Conservation (phyloP, 2,329 filamentous ascomycete species). For the Berkeleyomyces basicola region DNA sequence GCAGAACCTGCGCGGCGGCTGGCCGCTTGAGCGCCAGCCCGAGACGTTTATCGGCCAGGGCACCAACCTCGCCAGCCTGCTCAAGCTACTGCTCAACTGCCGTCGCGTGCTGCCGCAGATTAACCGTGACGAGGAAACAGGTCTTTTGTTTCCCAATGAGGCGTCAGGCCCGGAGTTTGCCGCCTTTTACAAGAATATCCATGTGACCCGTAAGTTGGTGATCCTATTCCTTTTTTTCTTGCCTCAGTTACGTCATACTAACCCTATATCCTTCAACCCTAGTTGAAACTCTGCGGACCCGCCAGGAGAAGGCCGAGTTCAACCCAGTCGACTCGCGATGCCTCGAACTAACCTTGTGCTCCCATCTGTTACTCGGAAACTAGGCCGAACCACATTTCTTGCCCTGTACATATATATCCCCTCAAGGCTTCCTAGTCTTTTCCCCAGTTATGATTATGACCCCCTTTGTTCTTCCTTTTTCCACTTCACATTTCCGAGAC, state of each 20-base stretch:
- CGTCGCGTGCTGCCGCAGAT: constrained; percentile 42
- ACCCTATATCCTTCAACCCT: neutral
- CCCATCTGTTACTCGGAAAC: constrained; percentile 26
- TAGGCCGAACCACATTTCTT: neutral
- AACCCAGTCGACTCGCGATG: constrained; percentile 33
- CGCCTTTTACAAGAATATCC: constrained; percentile 38
- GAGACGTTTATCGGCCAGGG: constrained; percentile 41
- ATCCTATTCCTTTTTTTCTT: neutral
- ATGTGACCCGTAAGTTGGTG: constrained; percentile 38
- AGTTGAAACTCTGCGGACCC: constrained; percentile 23
- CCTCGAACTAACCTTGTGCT: constrained; percentile 33
- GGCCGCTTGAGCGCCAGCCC: constrained; percentile 43
- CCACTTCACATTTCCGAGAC: neutral
- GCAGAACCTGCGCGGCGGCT: constrained; percentile 38
- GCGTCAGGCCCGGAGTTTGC: constrained; percentile 30
- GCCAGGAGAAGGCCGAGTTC: constrained; percentile 36
- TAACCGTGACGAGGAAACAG: constrained; percentile 28
- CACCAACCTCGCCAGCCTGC: constrained; percentile 37
- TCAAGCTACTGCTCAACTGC: constrained; percentile 46
- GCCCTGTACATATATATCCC: neutral
- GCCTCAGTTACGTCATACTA: neutral
- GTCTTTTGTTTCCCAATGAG: constrained; percentile 27
- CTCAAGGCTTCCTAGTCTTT: neutral
- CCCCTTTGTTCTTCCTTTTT: neutral
- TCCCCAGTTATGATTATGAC: neutral